Conservation (phyloP, 2,329 filamentous ascomycete genomes). For the Lecanoromycetidae sp. region DNA sequence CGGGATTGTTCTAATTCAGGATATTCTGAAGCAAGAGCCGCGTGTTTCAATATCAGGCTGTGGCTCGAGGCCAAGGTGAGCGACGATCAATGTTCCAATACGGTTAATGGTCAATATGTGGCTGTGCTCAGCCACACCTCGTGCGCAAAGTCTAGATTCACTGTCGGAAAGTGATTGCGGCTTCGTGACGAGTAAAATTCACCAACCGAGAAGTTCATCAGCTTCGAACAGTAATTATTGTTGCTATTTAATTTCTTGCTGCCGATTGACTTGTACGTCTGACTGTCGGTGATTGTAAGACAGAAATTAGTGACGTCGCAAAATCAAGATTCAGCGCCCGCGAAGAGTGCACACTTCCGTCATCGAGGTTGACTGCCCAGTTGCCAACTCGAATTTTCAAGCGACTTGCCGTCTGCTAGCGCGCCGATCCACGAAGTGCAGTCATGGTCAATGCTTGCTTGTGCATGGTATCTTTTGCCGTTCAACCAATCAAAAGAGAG, state of each 20-base stretch:
- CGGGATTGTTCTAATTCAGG: background rate
- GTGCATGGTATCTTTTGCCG: too few species aligned
- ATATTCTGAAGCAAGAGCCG: background rate
- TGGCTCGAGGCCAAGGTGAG: constrained; percentile 1
- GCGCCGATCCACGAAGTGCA: background rate
- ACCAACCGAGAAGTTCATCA: too few species aligned
- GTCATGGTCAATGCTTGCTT: background rate
- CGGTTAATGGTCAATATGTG: background rate
- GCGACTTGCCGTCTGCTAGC: constrained; percentile 44
- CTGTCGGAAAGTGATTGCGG: too few species aligned
- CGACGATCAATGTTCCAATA: background rate
- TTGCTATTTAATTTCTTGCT: too few species aligned
- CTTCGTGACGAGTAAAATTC: too few species aligned
- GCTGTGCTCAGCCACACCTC: background rate
- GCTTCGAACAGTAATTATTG: too few species aligned
- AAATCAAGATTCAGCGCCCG: background rate
- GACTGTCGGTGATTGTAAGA: too few species aligned
- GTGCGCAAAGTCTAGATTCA: background rate
- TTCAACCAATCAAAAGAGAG: background rate
- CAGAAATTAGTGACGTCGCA: background rate
- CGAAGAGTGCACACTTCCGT: too few species aligned
- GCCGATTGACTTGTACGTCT: too few species aligned
- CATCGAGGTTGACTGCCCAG: constrained; percentile 31
- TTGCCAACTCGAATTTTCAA: too few species aligned
- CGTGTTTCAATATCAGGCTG: background rate